Evolutionary conservation across 2,329 filamentous ascomycete species (phyloP).

Genomic region (Fusarium mundagurra): DNA sequence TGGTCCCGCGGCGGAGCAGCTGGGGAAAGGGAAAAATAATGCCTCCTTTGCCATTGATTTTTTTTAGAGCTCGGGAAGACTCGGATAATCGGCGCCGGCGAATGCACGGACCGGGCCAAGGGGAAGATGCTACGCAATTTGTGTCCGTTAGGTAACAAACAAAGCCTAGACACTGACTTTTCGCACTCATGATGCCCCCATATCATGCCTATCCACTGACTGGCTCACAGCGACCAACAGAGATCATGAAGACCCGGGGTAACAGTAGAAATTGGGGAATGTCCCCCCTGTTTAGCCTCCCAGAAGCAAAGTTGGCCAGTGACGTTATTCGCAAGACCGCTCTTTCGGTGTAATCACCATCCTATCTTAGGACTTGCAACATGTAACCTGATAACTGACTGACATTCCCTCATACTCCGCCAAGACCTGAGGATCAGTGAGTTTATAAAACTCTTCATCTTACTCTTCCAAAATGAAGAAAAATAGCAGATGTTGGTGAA

Average conservation of each 20-base stretch:
- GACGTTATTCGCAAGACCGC: conserved; percentile 23
- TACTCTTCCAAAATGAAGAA: conserved; percentile 8
- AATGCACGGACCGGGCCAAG: conserved; percentile 44
- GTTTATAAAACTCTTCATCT: conserved; percentile 10
- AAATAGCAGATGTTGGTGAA: conserved; percentile 24
- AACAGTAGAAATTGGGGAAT: conserved; percentile 11
- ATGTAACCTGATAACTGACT: conserved; percentile 21
- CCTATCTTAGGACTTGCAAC: neutral
- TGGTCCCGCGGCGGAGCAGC: conserved; percentile 12
- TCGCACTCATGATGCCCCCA: neutral
- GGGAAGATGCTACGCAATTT: conserved; percentile 27
- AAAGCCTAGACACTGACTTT: no score
- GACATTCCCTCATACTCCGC: conserved; percentile 1
- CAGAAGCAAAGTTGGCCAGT: conserved; percentile 21
- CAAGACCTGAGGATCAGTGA: conserved; percentile 18
- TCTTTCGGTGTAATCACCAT: conserved; percentile 1
- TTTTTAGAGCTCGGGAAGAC: conserved; percentile 40
- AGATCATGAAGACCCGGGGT: conserved; percentile 21
- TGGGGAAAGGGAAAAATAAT: conserved; percentile 36
- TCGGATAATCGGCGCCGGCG: conserved; percentile 45
- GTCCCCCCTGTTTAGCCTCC: conserved; percentile 30
- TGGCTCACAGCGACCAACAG: conserved; percentile 1
- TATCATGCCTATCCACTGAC: conserved; percentile 14
- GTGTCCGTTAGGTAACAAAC: conserved; percentile 20
- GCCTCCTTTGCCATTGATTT: conserved; percentile 27